Percentiles rank a stretch among this genome's conserved stretches.
Evolutionary conservation across 2,329 filamentous ascomycete species (phyloP).

Genomic region (Phialocephala sp.): DNA sequence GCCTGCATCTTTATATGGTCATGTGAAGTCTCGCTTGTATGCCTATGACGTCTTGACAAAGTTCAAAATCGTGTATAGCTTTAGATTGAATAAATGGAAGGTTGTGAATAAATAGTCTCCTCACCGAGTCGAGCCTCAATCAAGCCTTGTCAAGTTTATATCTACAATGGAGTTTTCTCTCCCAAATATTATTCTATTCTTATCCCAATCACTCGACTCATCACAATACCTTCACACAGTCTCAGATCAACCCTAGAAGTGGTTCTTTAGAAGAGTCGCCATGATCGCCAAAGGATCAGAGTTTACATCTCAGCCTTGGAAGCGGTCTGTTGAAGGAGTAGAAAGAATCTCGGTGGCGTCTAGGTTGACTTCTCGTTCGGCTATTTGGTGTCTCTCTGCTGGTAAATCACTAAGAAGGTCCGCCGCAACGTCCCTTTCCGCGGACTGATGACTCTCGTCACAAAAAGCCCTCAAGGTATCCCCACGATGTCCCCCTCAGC

Average conservation of each 20-base stretch:
- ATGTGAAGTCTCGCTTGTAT: neutral
- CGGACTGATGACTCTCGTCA: neutral
- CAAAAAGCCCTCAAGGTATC: no score
- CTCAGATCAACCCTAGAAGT: neutral
- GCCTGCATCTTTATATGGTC: neutral
- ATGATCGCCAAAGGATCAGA: neutral
- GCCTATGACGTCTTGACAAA: neutral
- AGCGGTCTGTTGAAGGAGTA: neutral
- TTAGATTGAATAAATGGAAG: no score
- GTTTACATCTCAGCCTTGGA: neutral
- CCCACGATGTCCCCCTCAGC: no score
- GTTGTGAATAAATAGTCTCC: no score
- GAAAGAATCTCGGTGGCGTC: neutral
- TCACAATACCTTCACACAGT: neutral
- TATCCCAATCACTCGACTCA: no score
- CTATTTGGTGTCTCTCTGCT: neutral
- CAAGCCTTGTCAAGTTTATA: no score
- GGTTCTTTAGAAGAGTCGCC: no score
- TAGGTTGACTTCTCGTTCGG: neutral
- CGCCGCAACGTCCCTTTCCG: neutral
- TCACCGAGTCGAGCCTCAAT: no score
- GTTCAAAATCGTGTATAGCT: no score
- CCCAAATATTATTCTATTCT: no score
- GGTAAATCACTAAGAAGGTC: neutral
- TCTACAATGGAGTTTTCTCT: no score